Evolutionary conservation across 2,329 filamentous ascomycete species (phyloP).

Genomic region (Fusarium sp.): DNA sequence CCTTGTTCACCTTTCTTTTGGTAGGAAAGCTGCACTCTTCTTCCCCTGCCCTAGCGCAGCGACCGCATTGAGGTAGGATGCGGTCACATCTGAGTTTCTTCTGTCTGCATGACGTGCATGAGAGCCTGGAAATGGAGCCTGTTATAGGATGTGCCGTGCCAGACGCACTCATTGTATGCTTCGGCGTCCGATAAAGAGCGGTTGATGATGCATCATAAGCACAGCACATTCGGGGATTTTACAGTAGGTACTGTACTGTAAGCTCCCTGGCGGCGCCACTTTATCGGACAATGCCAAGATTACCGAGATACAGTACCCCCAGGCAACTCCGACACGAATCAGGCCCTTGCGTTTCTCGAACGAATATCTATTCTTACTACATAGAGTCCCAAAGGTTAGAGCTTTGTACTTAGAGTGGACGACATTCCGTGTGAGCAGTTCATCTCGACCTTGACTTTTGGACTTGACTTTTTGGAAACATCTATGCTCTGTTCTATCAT

Average conservation of each 20-base stretch:
- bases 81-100: neutral
- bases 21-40: neutral
- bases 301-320: neutral
- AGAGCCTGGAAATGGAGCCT: neutral
- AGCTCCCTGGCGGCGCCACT: neutral
- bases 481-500: neutral
- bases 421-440: neutral
- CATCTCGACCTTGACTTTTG: neutral
- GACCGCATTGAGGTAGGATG: neutral
- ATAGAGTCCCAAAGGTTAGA: neutral
- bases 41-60: neutral
- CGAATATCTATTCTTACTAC: neutral
- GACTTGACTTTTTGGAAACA: neutral
- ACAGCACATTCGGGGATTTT: neutral
- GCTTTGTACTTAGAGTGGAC: neutral
- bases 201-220: neutral
- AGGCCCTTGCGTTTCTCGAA: neutral
- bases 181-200: neutral
- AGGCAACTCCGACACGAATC: neutral
- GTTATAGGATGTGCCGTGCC: neutral
- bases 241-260: neutral
- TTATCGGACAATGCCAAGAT: neutral
- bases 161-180: neutral
- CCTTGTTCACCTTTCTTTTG: neutral
- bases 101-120: neutral